phyloP scores from a whole-genome alignment of 2,329 filamentous ascomycete species.

The Colletotrichum eleusines region DNA sequence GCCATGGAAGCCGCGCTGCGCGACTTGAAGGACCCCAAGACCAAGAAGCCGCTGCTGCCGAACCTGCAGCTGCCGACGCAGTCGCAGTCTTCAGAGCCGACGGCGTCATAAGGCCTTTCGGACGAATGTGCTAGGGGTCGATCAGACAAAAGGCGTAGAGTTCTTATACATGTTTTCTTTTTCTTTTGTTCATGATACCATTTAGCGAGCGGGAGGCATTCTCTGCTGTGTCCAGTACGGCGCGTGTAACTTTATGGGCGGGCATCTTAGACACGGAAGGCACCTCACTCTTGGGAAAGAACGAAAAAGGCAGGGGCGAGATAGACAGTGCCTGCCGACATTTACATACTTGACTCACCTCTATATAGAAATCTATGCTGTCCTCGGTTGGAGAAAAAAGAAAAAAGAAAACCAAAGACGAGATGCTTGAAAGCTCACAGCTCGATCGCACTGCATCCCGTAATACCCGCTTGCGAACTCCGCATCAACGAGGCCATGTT shows the following conservation, averaged over 20 bases:
- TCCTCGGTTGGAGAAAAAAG: neutral
- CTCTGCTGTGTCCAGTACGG: conserved; percentile 6
- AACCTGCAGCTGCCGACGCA: conserved; percentile 46
- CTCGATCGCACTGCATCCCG: neutral
- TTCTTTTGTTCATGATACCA: conserved; percentile 32
- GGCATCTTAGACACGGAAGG: conserved; percentile 14
- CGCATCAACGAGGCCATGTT: conserved; percentile 47
- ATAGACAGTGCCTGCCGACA: conserved; percentile 15
- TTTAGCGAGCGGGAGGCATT: conserved; percentile 9
- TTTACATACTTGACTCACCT: conserved; percentile 29
- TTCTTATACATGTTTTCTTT: neutral
- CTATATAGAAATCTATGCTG: conserved; percentile 24
- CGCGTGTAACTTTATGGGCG: neutral
- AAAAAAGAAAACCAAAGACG: neutral
- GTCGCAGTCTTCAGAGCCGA: conserved; percentile 44
- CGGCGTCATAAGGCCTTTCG: conserved; percentile 34
- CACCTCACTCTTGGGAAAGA: conserved; percentile 29
- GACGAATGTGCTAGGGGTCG: neutral
- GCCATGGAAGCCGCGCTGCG: conserved; percentile 66
- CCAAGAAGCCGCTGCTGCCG: conserved; percentile 65
- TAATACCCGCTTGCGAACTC: neutral
- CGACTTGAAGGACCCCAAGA: conserved; percentile 66
- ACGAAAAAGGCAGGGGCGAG: conserved; percentile 17
- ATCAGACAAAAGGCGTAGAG: neutral
- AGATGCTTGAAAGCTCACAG: neutral